These are phyloP conservation scores for Cadophora malorum DNA, from an alignment of 2,329 filamentous ascomycete species.

Conservation along the genomic window DNA sequence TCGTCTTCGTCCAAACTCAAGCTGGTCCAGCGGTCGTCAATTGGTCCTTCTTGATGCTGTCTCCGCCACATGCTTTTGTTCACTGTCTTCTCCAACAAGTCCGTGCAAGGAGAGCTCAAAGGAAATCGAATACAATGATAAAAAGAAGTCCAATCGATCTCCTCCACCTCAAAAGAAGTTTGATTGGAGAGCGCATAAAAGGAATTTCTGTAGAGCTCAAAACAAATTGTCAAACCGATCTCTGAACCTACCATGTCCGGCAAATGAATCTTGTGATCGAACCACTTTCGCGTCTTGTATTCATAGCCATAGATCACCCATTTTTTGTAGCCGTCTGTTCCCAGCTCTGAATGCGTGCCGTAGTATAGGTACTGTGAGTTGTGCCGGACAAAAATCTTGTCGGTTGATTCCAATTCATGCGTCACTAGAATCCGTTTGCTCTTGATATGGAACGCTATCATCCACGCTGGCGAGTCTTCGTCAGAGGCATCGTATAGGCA, in stretches of 20 bases:
- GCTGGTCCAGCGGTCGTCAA: conserved; percentile 77
- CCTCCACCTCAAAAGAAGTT: conserved; percentile 64
- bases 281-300: conserved; percentile 50
- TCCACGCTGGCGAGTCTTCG: conserved; percentile 52
- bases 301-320: conserved; percentile 67
- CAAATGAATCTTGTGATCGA: conserved; percentile 56
- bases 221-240: conserved; percentile 71
- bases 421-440: conserved; percentile 51
- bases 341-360: conserved; percentile 65
- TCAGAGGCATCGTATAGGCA: conserved; percentile 59
- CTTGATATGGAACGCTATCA: conserved; percentile 58
- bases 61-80: conserved; percentile 65
- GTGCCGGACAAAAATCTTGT: conserved; percentile 72
- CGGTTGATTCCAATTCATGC: conserved; percentile 52
- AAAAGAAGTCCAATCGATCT: conserved; percentile 71
- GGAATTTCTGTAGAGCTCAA: conserved; percentile 69
- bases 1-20: conserved; percentile 68
- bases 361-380: conserved; percentile 66
- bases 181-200: conserved; percentile 76
- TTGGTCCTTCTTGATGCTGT: conserved; percentile 71
- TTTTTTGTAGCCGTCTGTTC: conserved; percentile 60
- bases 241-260: conserved; percentile 67
- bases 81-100: conserved; percentile 50
- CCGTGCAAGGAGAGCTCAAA: conserved; percentile 53
- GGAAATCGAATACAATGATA: conserved; percentile 72